Base-by-base conservation (phyloP, 805 yeast genomes). In the Saturnispora gosingensis region DNA sequence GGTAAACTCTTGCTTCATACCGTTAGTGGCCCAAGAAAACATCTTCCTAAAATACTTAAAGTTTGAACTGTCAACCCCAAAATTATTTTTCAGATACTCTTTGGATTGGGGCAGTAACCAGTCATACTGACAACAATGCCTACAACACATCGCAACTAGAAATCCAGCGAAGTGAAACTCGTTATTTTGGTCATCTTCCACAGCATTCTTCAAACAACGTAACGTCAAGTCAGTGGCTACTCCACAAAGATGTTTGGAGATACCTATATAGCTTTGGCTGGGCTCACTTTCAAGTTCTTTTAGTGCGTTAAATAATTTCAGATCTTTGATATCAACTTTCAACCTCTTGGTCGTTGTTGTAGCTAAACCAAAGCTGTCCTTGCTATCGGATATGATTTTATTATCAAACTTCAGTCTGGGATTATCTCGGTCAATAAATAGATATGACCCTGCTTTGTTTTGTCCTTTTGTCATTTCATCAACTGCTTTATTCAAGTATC, bases 201-300 rank as follows among this genome's bases (percentile, higher is more conserved):
- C 46, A 1, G 72, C 54, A 11, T 63, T 57, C 0, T 73, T 54
- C 2, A 88, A 63, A 67, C 88, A 83, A 57, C 80, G 73, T 25
- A 90, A 66, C 0, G 97, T 85, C 47, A 89, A 69, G 64, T 89
- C 97, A 0, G 97, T 90, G 1, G 97, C 97, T 3, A 85, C 95
- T 5, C 97, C 97, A 67, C 97, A 89, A 35, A 90, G 68, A 68
- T 89, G 97, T 64, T 89, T 89, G 4, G 96, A 88, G 3, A 89
- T 78, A 1, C 82, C 88, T 8, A 84, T 82, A 32, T 56, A 56
- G 35, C 35, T 28, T 16, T 44, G 16, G 2, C 47, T 45, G 5
- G 51, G 25, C 18, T 57, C 55, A 10, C 20, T 40, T 2, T 42
- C 35, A 35, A 68, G 60, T 2, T 56, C 60, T 20, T 62, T 60